A percentile compares a stretch with the other conserved stretches of the same genome.
These are phyloP conservation scores for Blepharisma stoltei DNA, from an alignment of 73 alveolate species.

Conservation along the genomic window DNA sequence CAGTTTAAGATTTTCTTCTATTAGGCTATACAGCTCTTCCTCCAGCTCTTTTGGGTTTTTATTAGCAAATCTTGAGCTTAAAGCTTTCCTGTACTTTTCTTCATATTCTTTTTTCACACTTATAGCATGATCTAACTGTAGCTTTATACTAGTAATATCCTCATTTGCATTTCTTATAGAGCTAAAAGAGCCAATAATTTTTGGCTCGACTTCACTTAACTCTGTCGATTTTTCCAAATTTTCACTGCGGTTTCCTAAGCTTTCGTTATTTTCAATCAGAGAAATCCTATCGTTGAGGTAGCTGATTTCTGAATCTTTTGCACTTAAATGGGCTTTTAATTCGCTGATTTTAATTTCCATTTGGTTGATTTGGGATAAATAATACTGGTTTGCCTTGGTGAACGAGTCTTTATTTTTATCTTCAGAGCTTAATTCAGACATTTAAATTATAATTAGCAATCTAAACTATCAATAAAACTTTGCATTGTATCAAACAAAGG, in stretches of 20 bases:
- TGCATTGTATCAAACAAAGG: conserved; percentile 28
- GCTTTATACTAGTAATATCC: not conserved
- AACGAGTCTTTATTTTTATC: not conserved
- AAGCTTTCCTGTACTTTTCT: not conserved
- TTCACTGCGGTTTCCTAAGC: too few relatives aligned
- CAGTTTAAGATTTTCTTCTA: too few relatives aligned
- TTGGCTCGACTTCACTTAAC: too few relatives aligned
- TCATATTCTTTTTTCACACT: not conserved
- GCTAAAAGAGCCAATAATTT: too few relatives aligned
- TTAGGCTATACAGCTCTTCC: too few relatives aligned
- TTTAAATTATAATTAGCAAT: too few relatives aligned
- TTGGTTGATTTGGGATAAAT: conserved; percentile 14
- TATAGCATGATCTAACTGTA: conserved; percentile 16
- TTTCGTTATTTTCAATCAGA: not conserved
- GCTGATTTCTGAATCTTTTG: conserved; percentile 10
- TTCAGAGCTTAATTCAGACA: too few relatives aligned
- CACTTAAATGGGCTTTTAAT: conserved; percentile 5
- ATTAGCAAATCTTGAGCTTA: too few relatives aligned
- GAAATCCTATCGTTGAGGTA: not conserved
- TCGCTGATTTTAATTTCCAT: conserved; percentile 29
- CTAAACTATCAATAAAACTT: not conserved
- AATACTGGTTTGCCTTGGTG: conserved; percentile 9
- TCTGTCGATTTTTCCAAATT: too few relatives aligned
- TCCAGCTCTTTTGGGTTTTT: too few relatives aligned
- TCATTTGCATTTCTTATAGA: not conserved